Base-by-base conservation (phyloP, 1,284 basidiomycete species). In the Ganoderma multipileum region DNA sequence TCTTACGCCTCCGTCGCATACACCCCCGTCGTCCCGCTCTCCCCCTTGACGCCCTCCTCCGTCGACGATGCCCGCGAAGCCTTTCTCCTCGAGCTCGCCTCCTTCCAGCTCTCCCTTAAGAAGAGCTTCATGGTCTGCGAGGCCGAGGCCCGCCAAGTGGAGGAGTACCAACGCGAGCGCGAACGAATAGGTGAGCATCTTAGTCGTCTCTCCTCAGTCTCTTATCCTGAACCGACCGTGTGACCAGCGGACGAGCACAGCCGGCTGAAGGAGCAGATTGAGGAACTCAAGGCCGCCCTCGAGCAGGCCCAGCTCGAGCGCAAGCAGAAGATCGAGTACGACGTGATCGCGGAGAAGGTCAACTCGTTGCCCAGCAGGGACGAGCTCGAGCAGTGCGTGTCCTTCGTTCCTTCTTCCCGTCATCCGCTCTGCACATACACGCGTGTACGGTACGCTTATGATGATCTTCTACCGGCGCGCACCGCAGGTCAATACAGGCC, bases 101-200 rank as follows among this genome's bases (percentile, higher is more conserved):
- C 91, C 12, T 94, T 94, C 75, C 87, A 92, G 76, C 77, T 94
- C 69, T 80, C 87, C 64, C 81, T 95, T 72, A 87, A 90, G 80
- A 95, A 94, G 81, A 91, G 86, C 70, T 82, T 85, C 41, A 91
- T 94, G 88, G 89, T 93, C 61, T 94, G 92, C 75, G 90, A 93
- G 75, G 93, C 92, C 8, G 93, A 95, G 81, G 87, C 87, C 61
- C 83, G 93, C 73, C 92, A 95, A 79, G 92, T 93, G 1, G 89
- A 92, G 74, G 90, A 93, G 78, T 95, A 95, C 76, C 86, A 92
- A 73, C 82, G 84, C 52, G 92, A 94, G 75, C 86, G 86, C 63
- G 84, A 87, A 71, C 81, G 86, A 72, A 92, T 94, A 76, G 90
- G 93, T 92, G 76, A 59, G 87, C 83, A 7, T 38, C 55, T 59